Base-by-base conservation (phyloP, 371 early-diverging fungal genomes). In the Nematocida sp. region DNA sequence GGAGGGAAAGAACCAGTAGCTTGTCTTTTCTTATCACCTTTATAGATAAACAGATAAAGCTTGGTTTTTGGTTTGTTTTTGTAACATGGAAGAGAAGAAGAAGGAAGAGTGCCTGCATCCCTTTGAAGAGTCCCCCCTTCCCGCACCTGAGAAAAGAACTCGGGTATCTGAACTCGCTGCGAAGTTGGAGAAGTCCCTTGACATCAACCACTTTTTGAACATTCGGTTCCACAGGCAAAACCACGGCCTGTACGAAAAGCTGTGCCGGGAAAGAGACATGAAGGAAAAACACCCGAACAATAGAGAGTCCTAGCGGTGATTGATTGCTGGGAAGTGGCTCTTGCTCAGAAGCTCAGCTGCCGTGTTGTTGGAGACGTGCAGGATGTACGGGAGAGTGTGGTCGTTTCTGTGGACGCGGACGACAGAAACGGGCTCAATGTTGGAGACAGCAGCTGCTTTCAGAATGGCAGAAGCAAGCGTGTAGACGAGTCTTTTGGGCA, bases 21-120 rank as follows among this genome's bases (percentile, higher is more conserved):
- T n/a, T n/a, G n/a, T n/a, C n/a, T n/a, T n/a, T n/a, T n/a, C n/a
- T n/a, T n/a, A n/a, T n/a, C n/a, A n/a, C n/a, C n/a, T 41, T 41
- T 41, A 7, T 41, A 15, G 15, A 15, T 43, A 43, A 15, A 43
- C 21, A 21, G 45, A 21, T 15, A 43, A 21, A 15, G 45, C 45
- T 21, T 23, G 37, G 25, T 65, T 57, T 43, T 43, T 57, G 50
- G 62, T 70, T 70, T 70, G 74, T 70, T 70, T 70, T 70, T 70
- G 66, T n/a, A 70, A 58, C 40, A 70, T 70, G 74, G 38, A 49
- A 25, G 25, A 62, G 34, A 15, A 27, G 7, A n/a, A 70, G 13
- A 37, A 21, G 38, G 23, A 50, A 34, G 53, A 46, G 37, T 7
- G 60, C 34, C 32, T 70, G 2, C 74, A 70, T 58, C 60, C 74